Conservation (phyloP, 192 early-diverging fungal species). For the Backusella westeae region DNA sequence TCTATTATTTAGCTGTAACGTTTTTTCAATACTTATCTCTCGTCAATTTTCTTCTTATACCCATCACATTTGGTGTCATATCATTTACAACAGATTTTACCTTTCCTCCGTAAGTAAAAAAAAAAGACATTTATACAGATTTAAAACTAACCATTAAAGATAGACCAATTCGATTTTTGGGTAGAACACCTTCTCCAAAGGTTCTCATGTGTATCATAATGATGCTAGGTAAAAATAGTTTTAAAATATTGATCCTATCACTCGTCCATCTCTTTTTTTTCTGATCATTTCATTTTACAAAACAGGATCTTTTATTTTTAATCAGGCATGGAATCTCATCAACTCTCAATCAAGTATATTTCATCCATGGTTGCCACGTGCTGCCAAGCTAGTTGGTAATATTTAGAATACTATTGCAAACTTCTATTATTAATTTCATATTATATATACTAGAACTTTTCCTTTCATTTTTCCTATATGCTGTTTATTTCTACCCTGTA, state of each 20-base stretch:
- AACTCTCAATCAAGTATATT: slow-evolving; percentile 30
- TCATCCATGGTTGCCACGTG: slow-evolving; percentile 26
- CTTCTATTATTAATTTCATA: neutral
- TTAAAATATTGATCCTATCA: neutral
- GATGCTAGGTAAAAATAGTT: slow-evolving; percentile 25
- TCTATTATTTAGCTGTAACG: neutral
- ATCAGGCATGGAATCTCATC: slow-evolving; percentile 37
- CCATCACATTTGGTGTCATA: slow-evolving; percentile 22
- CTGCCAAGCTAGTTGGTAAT: slow-evolving; percentile 34
- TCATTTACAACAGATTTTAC: slow-evolving; percentile 12
- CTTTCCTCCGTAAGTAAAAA: slow-evolving; percentile 30
- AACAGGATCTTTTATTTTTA: slow-evolving; percentile 37
- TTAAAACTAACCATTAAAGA: neutral
- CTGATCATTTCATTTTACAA: neutral
- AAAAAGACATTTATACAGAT: no score
- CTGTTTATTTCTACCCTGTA: slow-evolving; percentile 39
- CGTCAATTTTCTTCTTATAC: slow-evolving; percentile 27
- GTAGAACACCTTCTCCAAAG: slow-evolving; percentile 30
- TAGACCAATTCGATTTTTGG: slow-evolving; percentile 35
- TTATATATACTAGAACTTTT: slow-evolving; percentile 26
- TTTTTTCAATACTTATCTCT: slow-evolving; percentile 27
- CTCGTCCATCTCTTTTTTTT: neutral
- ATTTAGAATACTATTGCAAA: neutral
- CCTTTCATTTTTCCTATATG: slow-evolving; percentile 36
- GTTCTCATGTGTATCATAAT: slow-evolving; percentile 34